Percentiles rank a stretch among this genome's conserved stretches.
These are phyloP conservation scores for Gossypium raimondii DNA, from an alignment of 345 rosid species.

Conservation along the genomic window DNA sequence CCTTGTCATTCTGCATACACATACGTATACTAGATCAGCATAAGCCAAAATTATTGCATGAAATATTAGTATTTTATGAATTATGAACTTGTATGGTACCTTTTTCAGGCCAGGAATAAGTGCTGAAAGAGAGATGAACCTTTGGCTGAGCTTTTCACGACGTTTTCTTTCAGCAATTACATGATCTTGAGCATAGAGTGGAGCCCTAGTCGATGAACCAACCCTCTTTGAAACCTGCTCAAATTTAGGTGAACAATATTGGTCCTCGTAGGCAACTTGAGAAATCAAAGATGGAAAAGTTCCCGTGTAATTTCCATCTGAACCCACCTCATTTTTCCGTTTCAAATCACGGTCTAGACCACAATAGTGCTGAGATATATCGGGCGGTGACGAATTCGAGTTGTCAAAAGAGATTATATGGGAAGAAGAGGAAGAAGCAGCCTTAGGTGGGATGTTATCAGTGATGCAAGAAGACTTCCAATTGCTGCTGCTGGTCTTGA, in stretches of 20 bases:
- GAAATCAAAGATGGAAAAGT: constrained; percentile 4
- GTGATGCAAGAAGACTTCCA: constrained; percentile 28
- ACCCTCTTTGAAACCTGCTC: constrained; percentile 19
- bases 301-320: not conserved
- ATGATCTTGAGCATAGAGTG: constrained; percentile 58
- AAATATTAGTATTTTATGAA: not conserved
- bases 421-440: constrained; percentile 33
- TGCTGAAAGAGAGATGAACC: constrained; percentile 64
- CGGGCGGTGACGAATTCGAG: constrained; percentile 21
- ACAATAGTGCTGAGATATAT: constrained; percentile 13
- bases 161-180: constrained; percentile 84
- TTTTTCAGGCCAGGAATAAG: constrained; percentile 77
- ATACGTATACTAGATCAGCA: not conserved
- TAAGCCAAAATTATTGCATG: not conserved
- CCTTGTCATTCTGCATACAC: constrained; percentile 53
- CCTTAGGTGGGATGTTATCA: constrained; percentile 15
- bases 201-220: constrained; percentile 32
- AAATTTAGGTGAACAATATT: constrained; percentile 4
- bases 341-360: constrained; percentile 14
- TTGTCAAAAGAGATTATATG: constrained; percentile 44
- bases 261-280: constrained; percentile 3
- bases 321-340: constrained; percentile 21
- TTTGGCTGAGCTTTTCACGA: constrained; percentile 66
- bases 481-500: constrained; percentile 26
- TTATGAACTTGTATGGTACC: constrained; percentile 25